Percentiles rank a stretch among this genome's conserved stretches.
Conservation (phyloP, 1,284 basidiomycete species). For the Rhodotorula sp. region DNA sequence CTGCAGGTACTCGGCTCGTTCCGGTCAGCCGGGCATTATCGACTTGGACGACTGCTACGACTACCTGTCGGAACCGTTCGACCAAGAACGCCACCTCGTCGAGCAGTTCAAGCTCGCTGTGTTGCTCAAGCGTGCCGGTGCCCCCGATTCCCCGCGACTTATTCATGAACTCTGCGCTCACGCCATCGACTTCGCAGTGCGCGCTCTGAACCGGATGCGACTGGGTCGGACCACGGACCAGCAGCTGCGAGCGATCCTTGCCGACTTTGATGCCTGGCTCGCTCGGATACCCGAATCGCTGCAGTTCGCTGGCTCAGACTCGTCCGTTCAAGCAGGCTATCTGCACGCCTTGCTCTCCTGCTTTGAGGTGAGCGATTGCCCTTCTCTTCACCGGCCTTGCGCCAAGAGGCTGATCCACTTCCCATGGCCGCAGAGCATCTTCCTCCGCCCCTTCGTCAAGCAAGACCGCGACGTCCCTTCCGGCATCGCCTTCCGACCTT, state of each 20-base stretch:
- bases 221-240: neutral
- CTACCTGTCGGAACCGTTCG: neutral
- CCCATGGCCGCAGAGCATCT: neutral
- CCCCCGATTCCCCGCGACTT: no score
- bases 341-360: neutral
- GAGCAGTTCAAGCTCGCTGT: slow-evolving; percentile 1
- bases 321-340: neutral
- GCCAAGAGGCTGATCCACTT: neutral
- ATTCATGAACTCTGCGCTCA: no score
- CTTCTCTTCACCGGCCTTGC: neutral
- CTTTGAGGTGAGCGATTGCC: neutral
- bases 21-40: neutral
- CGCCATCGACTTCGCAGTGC: no score
- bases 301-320: neutral
- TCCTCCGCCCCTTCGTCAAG: neutral
- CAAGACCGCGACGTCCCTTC: neutral
- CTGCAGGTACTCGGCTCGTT: neutral
- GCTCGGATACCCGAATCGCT: neutral
- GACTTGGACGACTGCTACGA: slow-evolving; percentile 10
- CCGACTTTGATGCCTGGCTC: neutral
- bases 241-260: neutral
- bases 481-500: neutral
- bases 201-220: neutral
- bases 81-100: neutral
- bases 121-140: neutral